Base-by-base conservation (phyloP, 257 asterid species). In the Solanum lycopersicoides region DNA sequence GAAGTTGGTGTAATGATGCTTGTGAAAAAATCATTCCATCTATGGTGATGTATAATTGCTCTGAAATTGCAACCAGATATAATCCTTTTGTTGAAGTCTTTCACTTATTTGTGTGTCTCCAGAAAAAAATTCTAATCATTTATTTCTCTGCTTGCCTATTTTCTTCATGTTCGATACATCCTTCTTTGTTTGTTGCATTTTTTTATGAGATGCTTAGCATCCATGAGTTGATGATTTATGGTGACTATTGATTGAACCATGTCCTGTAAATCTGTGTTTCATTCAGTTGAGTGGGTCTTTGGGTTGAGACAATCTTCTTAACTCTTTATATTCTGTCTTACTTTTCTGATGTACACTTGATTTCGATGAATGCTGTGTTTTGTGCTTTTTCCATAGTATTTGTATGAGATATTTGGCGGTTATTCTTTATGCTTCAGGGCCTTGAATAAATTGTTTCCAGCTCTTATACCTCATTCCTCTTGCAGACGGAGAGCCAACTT, bases 401-500 rank as follows among this genome's bases (percentile, higher is more conserved):
- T 45, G 15, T 45, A 45, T 4, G 39, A 28, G 28, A 37, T 28
- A 28, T 28, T 79, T 72, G 73, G 73, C 23, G 16, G 37, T 15
- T 3, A 20, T 18, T 47, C 85, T 80, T 47, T 80, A 44, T 65
- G 75, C 65, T 80, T 85, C 65, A 13, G 53, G 37, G 34, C 37
- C 69, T 35, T 75, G 60, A 39, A 77, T 85, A 47, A 13, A 69
- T 89, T 82, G 82, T 47, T 88, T 73, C 84, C 83, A 86, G 77
- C 84, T 50, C 79, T 83, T n/a, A 88, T 47, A n/a, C 73, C 86
- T 85, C 35, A 28, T 89, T 87, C 71, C 89, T 80, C 76, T 88
- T 83, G 85, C 92, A 95, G 98, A 91, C 94, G 6, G 98, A 97
- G 87, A 90, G 96, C 91, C 92, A 95, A 91, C 92, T 97, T 30